phyloP scores from a whole-genome alignment of 75 land plant species.

The Isoetes taiwanensis region DNA sequence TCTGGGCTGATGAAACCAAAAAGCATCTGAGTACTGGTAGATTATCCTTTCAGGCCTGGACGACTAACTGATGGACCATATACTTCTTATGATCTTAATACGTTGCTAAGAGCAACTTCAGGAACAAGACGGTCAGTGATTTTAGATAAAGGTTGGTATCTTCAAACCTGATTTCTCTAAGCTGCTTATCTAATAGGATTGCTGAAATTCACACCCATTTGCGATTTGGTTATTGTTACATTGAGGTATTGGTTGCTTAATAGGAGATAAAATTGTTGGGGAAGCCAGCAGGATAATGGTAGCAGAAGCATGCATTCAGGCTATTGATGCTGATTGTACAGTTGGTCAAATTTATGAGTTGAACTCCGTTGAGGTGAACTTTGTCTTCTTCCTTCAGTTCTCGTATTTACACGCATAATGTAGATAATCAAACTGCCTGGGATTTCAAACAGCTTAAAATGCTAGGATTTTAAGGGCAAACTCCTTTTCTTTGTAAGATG shows the following conservation, averaged over 20 bases:
- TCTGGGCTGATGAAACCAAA: not conserved
- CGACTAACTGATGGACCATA: conserved; percentile 95
- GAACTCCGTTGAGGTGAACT: conserved; percentile 84
- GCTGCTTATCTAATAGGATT: not conserved
- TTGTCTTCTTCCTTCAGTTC: too few relatives aligned
- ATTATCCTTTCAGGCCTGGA: conserved; percentile 59
- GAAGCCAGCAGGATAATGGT: conserved; percentile 90
- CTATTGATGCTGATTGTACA: conserved; percentile 68
- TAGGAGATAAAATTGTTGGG: conserved; percentile 89
- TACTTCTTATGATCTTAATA: conserved; percentile 94
- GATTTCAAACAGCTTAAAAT: too few relatives aligned
- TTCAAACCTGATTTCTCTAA: too few relatives aligned
- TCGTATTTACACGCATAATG: too few relatives aligned
- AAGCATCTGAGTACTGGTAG: too few relatives aligned
- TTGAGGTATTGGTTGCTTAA: too few relatives aligned
- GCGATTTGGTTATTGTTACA: too few relatives aligned
- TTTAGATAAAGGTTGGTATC: conserved; percentile 53
- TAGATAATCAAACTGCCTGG: too few relatives aligned
- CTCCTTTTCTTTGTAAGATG: too few relatives aligned
- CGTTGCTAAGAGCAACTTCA: conserved; percentile 84
- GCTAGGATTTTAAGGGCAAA: too few relatives aligned
- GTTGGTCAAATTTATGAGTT: conserved; percentile 71
- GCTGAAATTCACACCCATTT: not conserved
- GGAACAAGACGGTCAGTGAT: conserved; percentile 67
- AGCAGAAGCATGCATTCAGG: conserved; percentile 95